Evolutionary conservation across 495 filamentous ascomycete species (phyloP).

Genomic region (Aspergillus carlsbadensis): DNA sequence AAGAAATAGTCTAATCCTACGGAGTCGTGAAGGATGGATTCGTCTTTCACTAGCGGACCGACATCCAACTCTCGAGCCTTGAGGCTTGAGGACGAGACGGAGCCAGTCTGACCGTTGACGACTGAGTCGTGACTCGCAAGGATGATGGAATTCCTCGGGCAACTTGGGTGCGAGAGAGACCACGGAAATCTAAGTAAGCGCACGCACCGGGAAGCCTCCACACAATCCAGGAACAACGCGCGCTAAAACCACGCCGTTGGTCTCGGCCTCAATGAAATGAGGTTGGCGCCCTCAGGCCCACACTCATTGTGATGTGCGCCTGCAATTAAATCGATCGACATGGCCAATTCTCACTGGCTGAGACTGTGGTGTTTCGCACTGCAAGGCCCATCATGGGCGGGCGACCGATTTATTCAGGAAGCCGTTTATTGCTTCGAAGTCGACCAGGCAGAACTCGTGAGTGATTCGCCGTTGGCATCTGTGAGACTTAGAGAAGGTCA

Average conservation of each 20-base stretch:
- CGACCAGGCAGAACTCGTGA: no score
- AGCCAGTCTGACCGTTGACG: background rate
- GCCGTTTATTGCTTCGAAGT: no score
- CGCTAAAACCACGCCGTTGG: constrained; percentile 26
- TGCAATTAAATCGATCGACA: constrained; percentile 16
- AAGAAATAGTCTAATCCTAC: no score
- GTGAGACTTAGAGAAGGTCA: no score
- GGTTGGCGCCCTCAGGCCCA: constrained; percentile 10
- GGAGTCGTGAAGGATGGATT: no score
- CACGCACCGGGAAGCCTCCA: constrained; percentile 30
- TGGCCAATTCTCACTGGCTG: constrained; percentile 7
- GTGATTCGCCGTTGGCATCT: no score
- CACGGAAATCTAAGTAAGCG: background rate
- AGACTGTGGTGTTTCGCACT: background rate
- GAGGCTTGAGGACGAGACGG: no score
- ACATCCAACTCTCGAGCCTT: no score
- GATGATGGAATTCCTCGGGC: background rate
- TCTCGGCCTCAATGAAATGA: constrained; percentile 25
- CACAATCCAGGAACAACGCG: constrained; percentile 23
- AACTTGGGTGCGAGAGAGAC: background rate
- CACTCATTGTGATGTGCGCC: constrained; percentile 33
- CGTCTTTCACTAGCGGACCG: no score
- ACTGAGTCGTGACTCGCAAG: background rate
- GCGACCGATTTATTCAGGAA: background rate
- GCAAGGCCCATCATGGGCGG: constrained; percentile 5